Percentiles rank a stretch among this genome's conserved stretches.
Evolutionary conservation across 179 eudicot species (phyloP).

Genomic region (Corrigiola litoralis): DNA sequence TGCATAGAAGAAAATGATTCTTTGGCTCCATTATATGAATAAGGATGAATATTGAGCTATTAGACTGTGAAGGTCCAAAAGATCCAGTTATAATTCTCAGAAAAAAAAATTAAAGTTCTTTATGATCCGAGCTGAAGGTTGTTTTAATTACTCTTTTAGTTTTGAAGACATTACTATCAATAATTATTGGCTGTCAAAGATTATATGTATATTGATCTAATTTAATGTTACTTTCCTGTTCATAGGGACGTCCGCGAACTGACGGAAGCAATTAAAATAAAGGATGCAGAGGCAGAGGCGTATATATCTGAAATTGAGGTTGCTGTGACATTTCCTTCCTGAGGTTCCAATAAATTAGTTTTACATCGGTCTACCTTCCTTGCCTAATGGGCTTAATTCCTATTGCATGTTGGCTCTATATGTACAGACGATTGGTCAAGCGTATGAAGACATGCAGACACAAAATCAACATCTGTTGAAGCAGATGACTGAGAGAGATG

Average conservation of each 20-base stretch:
- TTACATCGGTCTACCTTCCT: background rate
- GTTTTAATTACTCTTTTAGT: background rate
- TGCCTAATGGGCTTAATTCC: background rate
- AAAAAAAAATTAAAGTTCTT: too few species aligned
- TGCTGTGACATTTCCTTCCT: conserved; percentile 7
- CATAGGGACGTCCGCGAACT: conserved; percentile 76
- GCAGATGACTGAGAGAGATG: conserved; percentile 91
- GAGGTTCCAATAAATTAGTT: background rate
- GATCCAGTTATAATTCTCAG: too few species aligned
- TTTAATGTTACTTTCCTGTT: conserved; percentile 1
- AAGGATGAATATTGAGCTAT: too few species aligned
- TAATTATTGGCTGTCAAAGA: background rate
- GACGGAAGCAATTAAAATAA: conserved; percentile 75
- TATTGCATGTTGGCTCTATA: conserved; percentile 7
- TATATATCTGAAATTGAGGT: conserved; percentile 95
- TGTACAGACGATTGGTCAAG: conserved; percentile 91
- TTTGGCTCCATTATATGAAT: too few species aligned
- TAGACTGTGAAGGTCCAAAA: too few species aligned
- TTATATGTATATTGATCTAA: conserved; percentile 1
- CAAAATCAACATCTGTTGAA: conserved; percentile 80
- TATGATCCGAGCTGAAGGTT: background rate
- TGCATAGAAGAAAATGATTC: too few species aligned
- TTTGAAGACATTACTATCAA: too few species aligned
- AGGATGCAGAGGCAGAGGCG: conserved; percentile 79
- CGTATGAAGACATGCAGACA: conserved; percentile 97